Evolutionary conservation across 257 asterid species (phyloP).

Genomic region (Oldenlandia corymbosa): DNA sequence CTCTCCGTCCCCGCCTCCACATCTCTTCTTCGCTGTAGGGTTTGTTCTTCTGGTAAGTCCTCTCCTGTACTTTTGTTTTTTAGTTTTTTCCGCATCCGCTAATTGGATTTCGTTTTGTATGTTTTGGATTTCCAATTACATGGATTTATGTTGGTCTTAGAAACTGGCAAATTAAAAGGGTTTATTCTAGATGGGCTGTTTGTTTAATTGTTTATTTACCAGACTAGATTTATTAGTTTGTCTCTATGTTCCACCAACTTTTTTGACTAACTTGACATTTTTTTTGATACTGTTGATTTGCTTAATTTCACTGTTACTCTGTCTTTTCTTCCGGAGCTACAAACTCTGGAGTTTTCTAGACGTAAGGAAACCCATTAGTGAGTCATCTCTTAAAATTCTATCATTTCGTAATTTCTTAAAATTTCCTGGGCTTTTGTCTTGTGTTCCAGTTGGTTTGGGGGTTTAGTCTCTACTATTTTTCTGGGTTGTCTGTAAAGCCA

Average conservation of each 20-base stretch:
- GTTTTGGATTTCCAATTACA: not conserved
- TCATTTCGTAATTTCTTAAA: too few species aligned
- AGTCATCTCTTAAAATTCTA: too few species aligned
- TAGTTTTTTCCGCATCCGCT: too few species aligned
- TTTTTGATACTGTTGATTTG: not conserved
- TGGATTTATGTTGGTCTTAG: not conserved
- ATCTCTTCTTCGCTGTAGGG: conserved; percentile 24
- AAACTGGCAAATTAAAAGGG: not conserved
- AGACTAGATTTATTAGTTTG: conserved; percentile 4
- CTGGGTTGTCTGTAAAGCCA: not conserved
- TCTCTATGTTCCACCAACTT: not conserved
- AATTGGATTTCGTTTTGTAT: not conserved
- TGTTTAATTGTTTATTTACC: not conserved
- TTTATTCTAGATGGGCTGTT: not conserved
- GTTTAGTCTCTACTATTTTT: not conserved
- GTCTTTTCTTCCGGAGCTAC: not conserved
- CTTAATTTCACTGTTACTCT: not conserved
- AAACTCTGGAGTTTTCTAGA: not conserved
- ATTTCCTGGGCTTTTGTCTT: not conserved
- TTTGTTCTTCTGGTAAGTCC: conserved; percentile 33
- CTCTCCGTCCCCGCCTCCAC: not conserved
- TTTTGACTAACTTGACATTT: not conserved
- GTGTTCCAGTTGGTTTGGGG: not conserved
- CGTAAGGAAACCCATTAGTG: too few species aligned
- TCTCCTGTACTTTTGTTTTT: not conserved